Evolutionary conservation across 192 early-diverging fungal genomes (phyloP), one percentile per base, ranked within the genome.

Genomic region (Haplosporangium gracile): DNA sequence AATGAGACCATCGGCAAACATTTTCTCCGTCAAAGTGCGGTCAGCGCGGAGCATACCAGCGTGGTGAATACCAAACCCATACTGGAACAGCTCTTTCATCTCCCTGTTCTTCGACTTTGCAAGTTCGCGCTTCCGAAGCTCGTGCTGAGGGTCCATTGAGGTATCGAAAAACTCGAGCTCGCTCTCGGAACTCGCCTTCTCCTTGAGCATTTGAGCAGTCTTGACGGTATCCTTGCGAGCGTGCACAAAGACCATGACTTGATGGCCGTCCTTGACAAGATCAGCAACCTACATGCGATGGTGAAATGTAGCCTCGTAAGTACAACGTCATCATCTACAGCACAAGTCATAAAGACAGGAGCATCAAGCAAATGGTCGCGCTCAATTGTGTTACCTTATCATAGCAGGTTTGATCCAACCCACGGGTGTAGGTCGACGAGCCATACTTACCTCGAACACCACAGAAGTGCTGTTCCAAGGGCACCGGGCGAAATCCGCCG

Each of bases 231-330:
- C 99, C 83, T 99, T 99, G 60, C 98, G 94, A 7, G 99, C 93
- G 80, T 99, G 98, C 45, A 99, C 99, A 93, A 99, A 99, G 9
- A 99, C 97, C 98, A 99, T 99, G 36, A 99, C 98, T 88, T 99
- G 99, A 88, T 97, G 94, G 0, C 96, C 97, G 36, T 95, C 93
- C 0, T 92, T 90, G 51, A 99, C 94, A 18, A 96, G 88, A 26
- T 91, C 89, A 32, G 87, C 83, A 32, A 94, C 94, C 89, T 89
- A 74, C 26, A 39, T n/a, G 70, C 10, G 68, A 57, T 16, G 43
- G 32, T 20, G 36, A 13, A 72, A 40, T 68, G 22, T 43, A 38
- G 13, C n/a, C n/a, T 51, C 38, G 43, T 63, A 55, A 40, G 32
- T 32, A n/a, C 6, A 39, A 13, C 10, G 5, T 72, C 43, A 6